These are phyloP conservation scores for Alnus glutinosa DNA, from an alignment of 306 rosid genomes.

Conservation along the genomic window DNA sequence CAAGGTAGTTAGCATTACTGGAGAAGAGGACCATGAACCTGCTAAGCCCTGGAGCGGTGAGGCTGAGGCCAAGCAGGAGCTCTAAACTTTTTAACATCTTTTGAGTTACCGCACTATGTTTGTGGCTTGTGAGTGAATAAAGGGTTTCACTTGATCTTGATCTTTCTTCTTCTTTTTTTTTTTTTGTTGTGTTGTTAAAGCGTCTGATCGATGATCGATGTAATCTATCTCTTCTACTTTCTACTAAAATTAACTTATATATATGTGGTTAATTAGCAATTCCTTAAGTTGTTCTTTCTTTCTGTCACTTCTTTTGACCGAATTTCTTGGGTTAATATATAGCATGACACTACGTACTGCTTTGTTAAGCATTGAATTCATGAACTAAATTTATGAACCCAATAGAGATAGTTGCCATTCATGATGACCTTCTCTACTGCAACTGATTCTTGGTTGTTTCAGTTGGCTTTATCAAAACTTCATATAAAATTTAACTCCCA, in stretches of 20 bases:
- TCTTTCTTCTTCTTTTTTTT: neutral
- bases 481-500: neutral
- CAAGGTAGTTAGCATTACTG: conserved; percentile 40
- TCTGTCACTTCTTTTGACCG: no score
- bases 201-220: neutral
- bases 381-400: no score
- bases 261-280: neutral
- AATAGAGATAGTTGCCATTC: no score
- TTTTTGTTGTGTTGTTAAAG: neutral
- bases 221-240: neutral
- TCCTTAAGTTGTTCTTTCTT: no score
- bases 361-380: no score
- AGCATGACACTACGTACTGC: no score
- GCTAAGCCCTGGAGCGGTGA: no score
- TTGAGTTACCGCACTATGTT: neutral
- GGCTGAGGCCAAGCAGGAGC: conserved; percentile 51
- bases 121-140: conserved; percentile 19
- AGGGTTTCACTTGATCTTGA: conserved; percentile 1
- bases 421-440: neutral
- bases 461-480: neutral
- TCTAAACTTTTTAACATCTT: conserved; percentile 18
- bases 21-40: no score
- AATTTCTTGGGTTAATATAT: no score
- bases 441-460: neutral
- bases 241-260: no score